Base-by-base conservation (phyloP, 2,329 filamentous ascomycete species). In the Conoideocrella luteorostrata region DNA sequence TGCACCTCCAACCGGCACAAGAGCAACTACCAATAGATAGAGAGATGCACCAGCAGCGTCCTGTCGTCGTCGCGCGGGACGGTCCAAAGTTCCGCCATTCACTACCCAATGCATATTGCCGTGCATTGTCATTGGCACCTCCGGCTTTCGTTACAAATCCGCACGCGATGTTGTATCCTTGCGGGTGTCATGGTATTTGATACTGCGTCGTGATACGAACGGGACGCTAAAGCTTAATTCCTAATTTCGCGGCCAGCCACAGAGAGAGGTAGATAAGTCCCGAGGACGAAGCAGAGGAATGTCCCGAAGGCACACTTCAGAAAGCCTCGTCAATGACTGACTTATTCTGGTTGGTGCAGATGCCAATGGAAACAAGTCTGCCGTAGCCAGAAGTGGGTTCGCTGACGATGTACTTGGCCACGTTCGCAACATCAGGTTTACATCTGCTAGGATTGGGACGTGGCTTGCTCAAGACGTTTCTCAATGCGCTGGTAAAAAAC, bases 391-490 rank as follows among this genome's bases (percentile, higher is more conserved):
- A 66, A 12, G 77, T 46, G 41, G 78, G 65, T 2, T 78, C 77
- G 26, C 82, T 76, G 26, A 87, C 72, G 7, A 73, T 63, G 54
- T 78, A 75, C 13, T 72, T 54, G 0, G 64, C 59, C 11, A 80
- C 63, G 40, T 80, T 73, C 2, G 56, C 64, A 2, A 86, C 49
- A 53, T 90, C 82, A 2, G 87, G 85, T 39, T 81, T 61, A 61
- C 87, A 93, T 28, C 84, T 75, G 1, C 73, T 74, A 28, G 93
- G 75, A 62, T 94, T 87, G 2, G 88, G 88, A 10, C 88, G 76
- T 30, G 74, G 74, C 46, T 75, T 69, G 43, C 74, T 74, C 37
- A 74, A 73, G 1, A 74, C 63, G 52, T 77, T 82, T 70, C 91
- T 93, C 69, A 88, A 75, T 28, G 81, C 84, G 52, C 84, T 77